Base-by-base conservation (phyloP, 495 filamentous ascomycete species). In the Penicillium atrosanguineum region DNA sequence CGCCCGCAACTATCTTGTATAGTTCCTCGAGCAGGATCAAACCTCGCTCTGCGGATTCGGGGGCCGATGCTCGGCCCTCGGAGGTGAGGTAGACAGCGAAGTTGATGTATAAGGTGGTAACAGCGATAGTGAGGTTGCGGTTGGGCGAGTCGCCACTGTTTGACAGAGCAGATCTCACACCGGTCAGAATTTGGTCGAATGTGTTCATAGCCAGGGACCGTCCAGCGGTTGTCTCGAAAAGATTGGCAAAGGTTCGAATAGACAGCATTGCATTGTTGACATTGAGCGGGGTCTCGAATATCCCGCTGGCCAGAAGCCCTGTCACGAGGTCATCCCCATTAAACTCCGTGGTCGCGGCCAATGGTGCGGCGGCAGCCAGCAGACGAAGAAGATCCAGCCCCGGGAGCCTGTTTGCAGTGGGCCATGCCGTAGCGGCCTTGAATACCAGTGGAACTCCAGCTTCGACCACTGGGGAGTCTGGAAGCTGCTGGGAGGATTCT, bases 181-280 rank as follows among this genome's bases (percentile, higher is more conserved):
- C 67, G 12, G 74, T 69, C 11, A 83, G 61, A 28, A 85, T 75
- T 40, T 73, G 69, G 52, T 87, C 83, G 46, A 89, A 89, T 29
- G 78, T 70, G 15, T 69, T 67, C 4, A 81, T 71, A 0, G 81
- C 81, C 1, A 92, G 71, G 16, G 76, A 67, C 11, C 88, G 83
- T 29, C 94, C 94, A 50, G 84, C 73, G 4, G 79, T 65, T 0
- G 88, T 90, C 50, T 83, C 82, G 69, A 97, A 97, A 7, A 97
- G 73, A 52, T 99, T 99, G n/a, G 82, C 85, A 44, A 96, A 79
- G 14, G 85, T 79, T 11, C 95, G 90, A 39, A 89, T 73, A 0
- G 88, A 81, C 69, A 97, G 84, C 89, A 97, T 96, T 28, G 85
- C 81, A 61, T 88, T 89, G 65, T 97, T 96, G 12, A 82, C 73